These are phyloP conservation scores for Leucoagaricus sp. DNA, from an alignment of 1,284 basidiomycete species.

Conservation along the genomic window DNA sequence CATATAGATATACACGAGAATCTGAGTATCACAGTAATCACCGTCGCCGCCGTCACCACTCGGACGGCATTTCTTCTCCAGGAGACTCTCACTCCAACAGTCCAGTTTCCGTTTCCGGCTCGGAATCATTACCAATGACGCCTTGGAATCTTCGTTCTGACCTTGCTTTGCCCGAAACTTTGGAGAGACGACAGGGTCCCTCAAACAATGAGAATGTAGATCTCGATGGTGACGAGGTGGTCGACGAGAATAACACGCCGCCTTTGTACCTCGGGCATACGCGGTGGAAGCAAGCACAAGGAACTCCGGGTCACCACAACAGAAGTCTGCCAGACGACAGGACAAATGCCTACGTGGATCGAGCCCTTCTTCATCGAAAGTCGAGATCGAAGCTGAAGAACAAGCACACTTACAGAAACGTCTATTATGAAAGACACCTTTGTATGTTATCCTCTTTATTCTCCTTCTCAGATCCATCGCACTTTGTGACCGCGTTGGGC, in stretches of 20 bases:
- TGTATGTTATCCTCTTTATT: background rate
- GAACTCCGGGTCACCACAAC: constrained; percentile 6
- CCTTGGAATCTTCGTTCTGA: constrained; percentile 4
- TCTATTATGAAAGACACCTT: constrained; percentile 3
- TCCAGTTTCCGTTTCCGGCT: background rate
- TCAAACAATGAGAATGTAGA: background rate
- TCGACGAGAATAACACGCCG: background rate
- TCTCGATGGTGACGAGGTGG: background rate
- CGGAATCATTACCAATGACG: background rate
- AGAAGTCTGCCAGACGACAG: constrained; percentile 2
- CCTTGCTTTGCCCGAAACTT: background rate
- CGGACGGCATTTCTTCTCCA: background rate
- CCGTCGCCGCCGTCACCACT: background rate
- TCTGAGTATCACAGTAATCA: background rate
- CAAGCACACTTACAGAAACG: constrained; percentile 1
- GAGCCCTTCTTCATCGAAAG: constrained; percentile 3
- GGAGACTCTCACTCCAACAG: background rate
- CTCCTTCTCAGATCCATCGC: background rate
- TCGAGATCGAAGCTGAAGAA: background rate
- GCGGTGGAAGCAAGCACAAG: constrained; percentile 14
- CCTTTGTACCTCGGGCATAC: constrained; percentile 11
- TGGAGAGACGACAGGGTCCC: background rate
- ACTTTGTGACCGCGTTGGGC: background rate
- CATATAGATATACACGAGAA: constrained; percentile 1
- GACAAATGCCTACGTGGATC: background rate